Percentiles rank a stretch among this genome's conserved stretches.
Evolutionary conservation across 768 basidiomycete species (phyloP).

Genomic region (Mycena chlorophos): DNA sequence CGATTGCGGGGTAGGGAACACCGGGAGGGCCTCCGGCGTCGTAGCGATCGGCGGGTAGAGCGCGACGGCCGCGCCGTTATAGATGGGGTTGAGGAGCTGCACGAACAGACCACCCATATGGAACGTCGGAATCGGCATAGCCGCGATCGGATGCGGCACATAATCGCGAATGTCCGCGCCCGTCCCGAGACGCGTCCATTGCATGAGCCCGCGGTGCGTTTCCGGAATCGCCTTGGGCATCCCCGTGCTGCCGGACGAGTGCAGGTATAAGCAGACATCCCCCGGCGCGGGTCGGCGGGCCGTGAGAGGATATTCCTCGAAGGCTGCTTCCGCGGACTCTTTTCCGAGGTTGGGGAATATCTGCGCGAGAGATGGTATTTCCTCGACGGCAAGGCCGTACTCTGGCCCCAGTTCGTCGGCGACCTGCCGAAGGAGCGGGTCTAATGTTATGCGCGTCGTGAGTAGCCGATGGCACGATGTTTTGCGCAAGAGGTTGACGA

Average conservation of each 20-base stretch:
- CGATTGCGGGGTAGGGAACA: conserved; percentile 24
- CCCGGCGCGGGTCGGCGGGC: neutral
- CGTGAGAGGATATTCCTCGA: neutral
- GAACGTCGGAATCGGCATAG: conserved; percentile 25
- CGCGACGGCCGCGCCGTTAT: conserved; percentile 16
- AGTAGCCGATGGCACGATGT: conserved; percentile 34
- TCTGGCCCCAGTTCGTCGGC: neutral
- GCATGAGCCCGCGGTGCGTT: conserved; percentile 19
- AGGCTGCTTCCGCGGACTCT: conserved; percentile 13
- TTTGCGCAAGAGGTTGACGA: conserved; percentile 33
- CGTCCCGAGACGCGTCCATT: conserved; percentile 17
- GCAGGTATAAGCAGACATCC: conserved; percentile 5
- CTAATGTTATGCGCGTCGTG: conserved; percentile 27
- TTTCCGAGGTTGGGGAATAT: conserved; percentile 29
- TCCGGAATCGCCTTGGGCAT: conserved; percentile 21
- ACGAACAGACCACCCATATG: conserved; percentile 21
- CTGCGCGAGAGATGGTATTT: conserved; percentile 4
- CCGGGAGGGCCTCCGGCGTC: conserved; percentile 16
- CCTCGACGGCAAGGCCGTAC: neutral
- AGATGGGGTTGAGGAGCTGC: conserved; percentile 21
- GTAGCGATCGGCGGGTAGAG: conserved; percentile 29
- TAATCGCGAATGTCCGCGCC: conserved; percentile 1
- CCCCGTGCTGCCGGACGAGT: conserved; percentile 9
- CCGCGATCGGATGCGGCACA: conserved; percentile 6
- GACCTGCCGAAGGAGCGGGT: conserved; percentile 18